Evolutionary conservation across 2,329 filamentous ascomycete genomes (phyloP).

Genomic region (Neofusicoccum parvum): DNA sequence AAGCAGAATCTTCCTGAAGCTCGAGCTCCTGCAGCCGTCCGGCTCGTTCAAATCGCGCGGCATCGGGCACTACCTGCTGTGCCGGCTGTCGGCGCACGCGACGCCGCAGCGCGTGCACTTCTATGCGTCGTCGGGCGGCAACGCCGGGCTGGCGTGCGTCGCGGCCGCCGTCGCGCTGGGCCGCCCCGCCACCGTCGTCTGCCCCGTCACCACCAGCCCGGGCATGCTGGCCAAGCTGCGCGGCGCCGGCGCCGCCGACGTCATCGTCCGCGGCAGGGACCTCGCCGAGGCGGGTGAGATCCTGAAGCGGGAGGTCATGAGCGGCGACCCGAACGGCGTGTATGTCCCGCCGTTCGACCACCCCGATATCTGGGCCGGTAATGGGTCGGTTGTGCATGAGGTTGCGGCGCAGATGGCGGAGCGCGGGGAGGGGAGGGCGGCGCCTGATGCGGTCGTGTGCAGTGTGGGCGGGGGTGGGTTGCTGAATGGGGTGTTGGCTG

Average conservation of each 20-base stretch:
- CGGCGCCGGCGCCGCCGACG: slow-evolving; percentile 65
- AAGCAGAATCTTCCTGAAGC: slow-evolving; percentile 79
- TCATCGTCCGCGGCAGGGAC: slow-evolving; percentile 68
- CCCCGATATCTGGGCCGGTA: slow-evolving; percentile 67
- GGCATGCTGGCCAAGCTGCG: slow-evolving; percentile 73
- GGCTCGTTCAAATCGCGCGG: slow-evolving; percentile 83
- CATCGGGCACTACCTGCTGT: slow-evolving; percentile 71
- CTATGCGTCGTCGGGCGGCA: slow-evolving; percentile 79
- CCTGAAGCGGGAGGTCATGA: slow-evolving; percentile 61
- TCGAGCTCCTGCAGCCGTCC: slow-evolving; percentile 81
- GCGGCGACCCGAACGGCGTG: slow-evolving; percentile 44
- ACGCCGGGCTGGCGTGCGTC: slow-evolving; percentile 81
- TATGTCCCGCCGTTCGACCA: slow-evolving; percentile 74
- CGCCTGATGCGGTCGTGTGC: slow-evolving; percentile 72
- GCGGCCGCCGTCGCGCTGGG: slow-evolving; percentile 67
- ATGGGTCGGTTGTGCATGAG: slow-evolving; percentile 61
- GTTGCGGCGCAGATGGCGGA: slow-evolving; percentile 44
- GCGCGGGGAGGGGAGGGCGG: slow-evolving; percentile 38
- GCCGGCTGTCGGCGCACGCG: slow-evolving; percentile 44
- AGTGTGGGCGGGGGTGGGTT: slow-evolving; percentile 80
- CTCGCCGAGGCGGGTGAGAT: slow-evolving; percentile 72
- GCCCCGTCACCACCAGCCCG: slow-evolving; percentile 66
- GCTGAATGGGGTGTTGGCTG: slow-evolving; percentile 68
- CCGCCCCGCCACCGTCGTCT: slow-evolving; percentile 72
- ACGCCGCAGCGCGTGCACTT: slow-evolving; percentile 59